Conservation (phyloP, 345 rosid genomes). For the Eucalyptus polybractea region DNA sequence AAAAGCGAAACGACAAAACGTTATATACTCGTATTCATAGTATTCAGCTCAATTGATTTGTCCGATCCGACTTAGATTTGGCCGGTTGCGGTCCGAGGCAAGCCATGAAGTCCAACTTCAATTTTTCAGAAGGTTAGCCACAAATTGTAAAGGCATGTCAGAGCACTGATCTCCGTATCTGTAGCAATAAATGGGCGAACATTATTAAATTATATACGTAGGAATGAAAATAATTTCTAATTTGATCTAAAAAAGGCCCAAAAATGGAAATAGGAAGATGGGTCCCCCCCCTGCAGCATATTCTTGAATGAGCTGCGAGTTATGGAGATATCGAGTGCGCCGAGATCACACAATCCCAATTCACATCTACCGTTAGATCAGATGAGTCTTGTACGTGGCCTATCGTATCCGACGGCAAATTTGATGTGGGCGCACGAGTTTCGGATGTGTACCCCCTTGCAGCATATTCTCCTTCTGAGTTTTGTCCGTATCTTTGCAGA, state of each 20-base stretch:
- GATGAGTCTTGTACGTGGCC: neutral
- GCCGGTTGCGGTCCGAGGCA: neutral
- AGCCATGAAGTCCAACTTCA: neutral
- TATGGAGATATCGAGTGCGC: neutral
- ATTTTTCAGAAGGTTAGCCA: neutral
- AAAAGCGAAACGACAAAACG: neutral
- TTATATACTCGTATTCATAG: neutral
- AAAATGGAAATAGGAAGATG: neutral
- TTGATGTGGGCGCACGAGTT: neutral
- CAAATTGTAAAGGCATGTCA: neutral
- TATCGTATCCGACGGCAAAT: neutral
- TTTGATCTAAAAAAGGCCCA: neutral
- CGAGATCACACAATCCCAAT: neutral
- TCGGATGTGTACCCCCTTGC: neutral
- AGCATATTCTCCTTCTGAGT: neutral
- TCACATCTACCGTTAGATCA: neutral
- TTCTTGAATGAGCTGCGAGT: neutral
- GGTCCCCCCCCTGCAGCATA: neutral
- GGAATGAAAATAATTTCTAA: neutral
- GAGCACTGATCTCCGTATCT: neutral
- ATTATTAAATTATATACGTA: neutral
- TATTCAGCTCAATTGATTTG: neutral
- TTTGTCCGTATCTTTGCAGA: neutral
- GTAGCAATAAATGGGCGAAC: neutral
- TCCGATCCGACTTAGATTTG: neutral